Conservation (phyloP, 2,329 filamentous ascomycete genomes). For the Tolypocladium pustulatum region DNA sequence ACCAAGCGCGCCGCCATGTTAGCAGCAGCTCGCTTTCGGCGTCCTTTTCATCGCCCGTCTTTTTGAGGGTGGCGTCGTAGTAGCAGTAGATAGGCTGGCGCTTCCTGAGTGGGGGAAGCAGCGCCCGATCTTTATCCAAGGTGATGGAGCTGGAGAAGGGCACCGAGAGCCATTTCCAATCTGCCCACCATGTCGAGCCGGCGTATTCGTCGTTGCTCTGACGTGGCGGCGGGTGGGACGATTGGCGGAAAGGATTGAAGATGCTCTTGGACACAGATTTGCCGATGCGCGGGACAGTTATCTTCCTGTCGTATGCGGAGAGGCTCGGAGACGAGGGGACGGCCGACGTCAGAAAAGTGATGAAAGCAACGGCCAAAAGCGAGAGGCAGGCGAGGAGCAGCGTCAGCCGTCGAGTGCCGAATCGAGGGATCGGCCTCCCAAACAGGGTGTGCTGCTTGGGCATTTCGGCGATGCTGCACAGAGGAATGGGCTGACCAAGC, state of each 20-base stretch:
- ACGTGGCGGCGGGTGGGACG: constrained; percentile 60
- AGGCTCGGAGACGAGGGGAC: constrained; percentile 38
- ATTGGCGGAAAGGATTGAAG: constrained; percentile 57
- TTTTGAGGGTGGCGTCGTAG: constrained; percentile 60
- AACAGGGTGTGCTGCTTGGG: constrained; percentile 24
- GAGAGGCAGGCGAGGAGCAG: constrained; percentile 39
- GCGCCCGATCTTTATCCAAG: constrained; percentile 70
- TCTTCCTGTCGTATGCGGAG: constrained; percentile 38
- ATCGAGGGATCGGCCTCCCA: constrained; percentile 37
- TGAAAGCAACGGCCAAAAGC: constrained; percentile 42
- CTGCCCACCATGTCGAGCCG: constrained; percentile 73
- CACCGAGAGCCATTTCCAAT: constrained; percentile 77
- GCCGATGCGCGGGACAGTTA: constrained; percentile 33
- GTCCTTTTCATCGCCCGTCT: constrained; percentile 52
- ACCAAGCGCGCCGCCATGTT: constrained; percentile 89
- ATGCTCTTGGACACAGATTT: constrained; percentile 34
- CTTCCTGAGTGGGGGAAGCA: constrained; percentile 65
- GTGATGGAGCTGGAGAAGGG: constrained; percentile 77
- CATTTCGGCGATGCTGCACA: constrained; percentile 12
- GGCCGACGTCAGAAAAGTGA: constrained; percentile 39
- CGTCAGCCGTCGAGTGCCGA: constrained; percentile 42
- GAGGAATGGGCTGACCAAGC: neutral
- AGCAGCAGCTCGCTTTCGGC: constrained; percentile 72
- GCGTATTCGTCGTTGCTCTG: constrained; percentile 71
- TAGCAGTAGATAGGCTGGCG: constrained; percentile 82